Conservation (phyloP, 441 rosid genomes). For the Euphorbia schlechtendalii region DNA sequence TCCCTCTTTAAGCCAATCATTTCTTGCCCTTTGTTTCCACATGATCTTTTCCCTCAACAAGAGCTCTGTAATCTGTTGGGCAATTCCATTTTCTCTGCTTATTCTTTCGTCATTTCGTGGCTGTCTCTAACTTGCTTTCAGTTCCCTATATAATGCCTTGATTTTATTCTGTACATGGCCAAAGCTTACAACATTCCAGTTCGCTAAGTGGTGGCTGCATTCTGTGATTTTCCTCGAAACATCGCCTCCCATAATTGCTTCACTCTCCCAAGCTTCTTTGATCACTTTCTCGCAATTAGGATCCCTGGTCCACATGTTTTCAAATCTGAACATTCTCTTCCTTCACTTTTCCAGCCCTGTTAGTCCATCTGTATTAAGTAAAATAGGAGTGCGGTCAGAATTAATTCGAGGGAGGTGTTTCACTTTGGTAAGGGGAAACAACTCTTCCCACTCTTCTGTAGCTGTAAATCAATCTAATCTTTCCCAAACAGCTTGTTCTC, state of each 20-base stretch:
- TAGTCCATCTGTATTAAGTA: no score
- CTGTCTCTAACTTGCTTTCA: neutral
- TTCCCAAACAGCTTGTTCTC: no score
- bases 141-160: neutral
- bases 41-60: neutral
- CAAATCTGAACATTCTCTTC: neutral
- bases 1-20: neutral
- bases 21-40: neutral
- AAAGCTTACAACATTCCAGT: neutral
- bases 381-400: no score
- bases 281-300: neutral
- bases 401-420: no score
- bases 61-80: neutral
- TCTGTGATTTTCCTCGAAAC: neutral
- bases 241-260: neutral
- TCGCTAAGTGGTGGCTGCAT: neutral
- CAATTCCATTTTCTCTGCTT: neutral
- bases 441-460: no score
- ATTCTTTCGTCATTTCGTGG: neutral
- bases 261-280: neutral
- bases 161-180: neutral
- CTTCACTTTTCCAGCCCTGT: no score
- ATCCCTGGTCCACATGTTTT: neutral
- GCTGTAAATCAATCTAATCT: no score
- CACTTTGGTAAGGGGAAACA: no score